These are phyloP conservation scores for Penicillium riverlandense DNA, from an alignment of 495 filamentous ascomycete genomes.

Conservation along the genomic window DNA sequence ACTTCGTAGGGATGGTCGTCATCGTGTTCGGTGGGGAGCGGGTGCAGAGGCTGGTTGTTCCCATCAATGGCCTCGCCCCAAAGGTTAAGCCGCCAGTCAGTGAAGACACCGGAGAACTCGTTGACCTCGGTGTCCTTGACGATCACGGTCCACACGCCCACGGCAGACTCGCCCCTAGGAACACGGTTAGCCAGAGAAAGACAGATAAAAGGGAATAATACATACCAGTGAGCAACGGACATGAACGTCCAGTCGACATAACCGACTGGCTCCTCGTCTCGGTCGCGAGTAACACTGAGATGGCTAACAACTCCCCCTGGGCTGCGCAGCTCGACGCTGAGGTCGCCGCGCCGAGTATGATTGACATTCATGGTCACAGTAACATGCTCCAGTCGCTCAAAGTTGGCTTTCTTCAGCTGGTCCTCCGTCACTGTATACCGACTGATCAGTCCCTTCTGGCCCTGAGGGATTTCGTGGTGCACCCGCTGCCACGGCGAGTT, in stretches of 20 bases:
- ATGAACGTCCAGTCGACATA: slow-evolving; percentile 98
- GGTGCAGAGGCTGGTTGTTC: slow-evolving; percentile 59
- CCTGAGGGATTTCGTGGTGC: slow-evolving; percentile 79
- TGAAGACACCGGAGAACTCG: slow-evolving; percentile 65
- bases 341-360: slow-evolving; percentile 78
- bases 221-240: slow-evolving; percentile 93
- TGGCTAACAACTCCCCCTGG: slow-evolving; percentile 77
- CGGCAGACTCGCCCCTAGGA: slow-evolving; percentile 75
- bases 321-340: slow-evolving; percentile 87
- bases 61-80: slow-evolving; percentile 86
- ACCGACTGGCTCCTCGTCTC: slow-evolving; percentile 58
- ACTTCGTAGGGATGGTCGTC: slow-evolving; percentile 69
- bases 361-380: slow-evolving; percentile 95
- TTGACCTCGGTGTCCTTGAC: slow-evolving; percentile 84
- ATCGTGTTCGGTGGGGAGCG: slow-evolving; percentile 77
- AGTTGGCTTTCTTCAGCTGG: slow-evolving; percentile 72
- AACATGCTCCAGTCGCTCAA: slow-evolving; percentile 84
- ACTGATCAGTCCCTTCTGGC: slow-evolving; percentile 69
- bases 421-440: slow-evolving; percentile 69
- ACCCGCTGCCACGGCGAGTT: slow-evolving; percentile 90
- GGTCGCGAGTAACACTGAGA: slow-evolving; percentile 62
- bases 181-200: slow-evolving; percentile 5
- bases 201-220: slow-evolving; percentile 1
- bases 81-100: slow-evolving; percentile 88
- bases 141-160: slow-evolving; percentile 84